phyloP scores from a whole-genome alignment of 1,139 yeast species.

The Candida buenavistaensis region DNA sequence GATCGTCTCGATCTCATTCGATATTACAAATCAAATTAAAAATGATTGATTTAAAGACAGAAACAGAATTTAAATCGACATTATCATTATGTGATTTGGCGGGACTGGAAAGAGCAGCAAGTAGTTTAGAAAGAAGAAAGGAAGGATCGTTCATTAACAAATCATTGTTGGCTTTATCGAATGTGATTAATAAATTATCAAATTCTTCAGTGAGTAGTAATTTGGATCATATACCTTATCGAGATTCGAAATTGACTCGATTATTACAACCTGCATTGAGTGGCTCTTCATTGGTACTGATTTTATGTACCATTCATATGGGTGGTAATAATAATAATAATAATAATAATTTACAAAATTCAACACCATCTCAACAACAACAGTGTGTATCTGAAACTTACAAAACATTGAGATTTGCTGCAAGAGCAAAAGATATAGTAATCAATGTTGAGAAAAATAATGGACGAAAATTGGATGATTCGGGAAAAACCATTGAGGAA shows the following conservation, averaged over 20 bases:
- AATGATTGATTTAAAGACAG: conserved; percentile 38
- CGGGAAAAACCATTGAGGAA: conserved; percentile 47
- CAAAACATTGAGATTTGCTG: conserved; percentile 88
- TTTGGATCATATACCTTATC: conserved; percentile 74
- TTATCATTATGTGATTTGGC: conserved; percentile 92
- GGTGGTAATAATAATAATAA: conserved; percentile 43
- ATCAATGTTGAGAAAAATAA: conserved; percentile 65
- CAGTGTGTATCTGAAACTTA: conserved; percentile 72
- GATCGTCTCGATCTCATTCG: conserved; percentile 92
- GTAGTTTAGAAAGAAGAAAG: conserved; percentile 77
- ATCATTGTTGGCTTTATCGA: conserved; percentile 83
- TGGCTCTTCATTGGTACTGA: conserved; percentile 83
- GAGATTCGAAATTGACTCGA: conserved; percentile 90
- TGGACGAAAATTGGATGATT: conserved; percentile 26
- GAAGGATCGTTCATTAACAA: conserved; percentile 93
- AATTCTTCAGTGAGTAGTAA: conserved; percentile 19
- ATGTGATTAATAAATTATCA: conserved; percentile 81
- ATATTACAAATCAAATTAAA: conserved; percentile 71
- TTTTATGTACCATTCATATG: conserved; percentile 81
- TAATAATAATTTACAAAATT: too few relatives aligned
- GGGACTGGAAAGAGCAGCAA: conserved; percentile 90
- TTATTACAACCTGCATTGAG: conserved; percentile 88
- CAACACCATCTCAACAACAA: too few relatives aligned
- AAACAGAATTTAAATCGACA: conserved; percentile 55
- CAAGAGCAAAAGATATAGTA: conserved; percentile 84